phyloP scores from a whole-genome alignment of 1,139 yeast genomes.

The Candida sp. region DNA sequence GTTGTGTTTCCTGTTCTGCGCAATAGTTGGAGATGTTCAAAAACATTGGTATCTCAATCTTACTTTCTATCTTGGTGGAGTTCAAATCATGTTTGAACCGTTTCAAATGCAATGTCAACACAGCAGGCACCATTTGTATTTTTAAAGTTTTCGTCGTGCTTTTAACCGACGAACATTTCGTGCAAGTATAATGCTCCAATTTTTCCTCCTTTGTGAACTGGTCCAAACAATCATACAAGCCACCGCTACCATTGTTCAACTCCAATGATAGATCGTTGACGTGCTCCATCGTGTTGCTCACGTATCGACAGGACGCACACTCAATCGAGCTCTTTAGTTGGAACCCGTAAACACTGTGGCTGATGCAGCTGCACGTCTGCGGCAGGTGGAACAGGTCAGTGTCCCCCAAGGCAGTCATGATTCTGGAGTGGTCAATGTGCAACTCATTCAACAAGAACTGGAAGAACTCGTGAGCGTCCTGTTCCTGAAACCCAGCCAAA shows the following conservation, averaged over 20 bases:
- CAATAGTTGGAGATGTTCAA: constrained; percentile 72
- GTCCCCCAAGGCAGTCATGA: constrained; percentile 15
- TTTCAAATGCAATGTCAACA: constrained; percentile 83
- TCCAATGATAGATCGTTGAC: constrained; percentile 90
- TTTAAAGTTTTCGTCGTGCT: constrained; percentile 73
- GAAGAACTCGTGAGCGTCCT: constrained; percentile 98
- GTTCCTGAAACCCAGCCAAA: constrained; percentile 94
- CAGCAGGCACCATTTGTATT: constrained; percentile 73
- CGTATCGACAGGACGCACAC: constrained; percentile 70
- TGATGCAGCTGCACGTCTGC: constrained; percentile 67
- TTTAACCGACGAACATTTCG: constrained; percentile 61
- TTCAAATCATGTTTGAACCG: constrained; percentile 76
- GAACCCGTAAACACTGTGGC: constrained; percentile 93
- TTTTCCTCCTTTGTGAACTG: constrained; percentile 80
- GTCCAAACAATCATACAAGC: constrained; percentile 68
- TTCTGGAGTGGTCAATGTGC: constrained; percentile 57
- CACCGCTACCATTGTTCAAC: constrained; percentile 37
- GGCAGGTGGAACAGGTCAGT: no score
- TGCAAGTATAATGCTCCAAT: constrained; percentile 78
- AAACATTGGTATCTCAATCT: constrained; percentile 72
- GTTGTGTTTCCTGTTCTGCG: constrained; percentile 26
- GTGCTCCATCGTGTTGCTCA: constrained; percentile 81
- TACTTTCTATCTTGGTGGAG: constrained; percentile 74
- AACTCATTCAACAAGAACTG: constrained; percentile 87
- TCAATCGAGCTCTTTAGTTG: constrained; percentile 91